phyloP scores from a whole-genome alignment of 1,284 basidiomycete genomes.

The Inonotus hispidus region DNA sequence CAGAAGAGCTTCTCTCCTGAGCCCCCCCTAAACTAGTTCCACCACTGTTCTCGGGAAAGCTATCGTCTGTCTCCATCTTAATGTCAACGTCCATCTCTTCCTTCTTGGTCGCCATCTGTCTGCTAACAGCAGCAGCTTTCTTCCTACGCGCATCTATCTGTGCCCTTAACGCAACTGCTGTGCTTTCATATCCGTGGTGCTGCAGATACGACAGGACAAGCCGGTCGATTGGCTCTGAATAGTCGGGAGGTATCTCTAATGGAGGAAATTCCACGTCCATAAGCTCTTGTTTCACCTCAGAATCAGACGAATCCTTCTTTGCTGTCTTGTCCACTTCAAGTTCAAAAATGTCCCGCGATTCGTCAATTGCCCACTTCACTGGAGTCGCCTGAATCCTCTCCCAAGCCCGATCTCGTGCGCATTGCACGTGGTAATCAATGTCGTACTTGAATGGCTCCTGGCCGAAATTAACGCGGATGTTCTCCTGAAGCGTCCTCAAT shows the following conservation, averaged over 20 bases:
- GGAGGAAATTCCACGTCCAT: conserved; percentile 23
- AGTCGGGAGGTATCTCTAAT: conserved; percentile 14
- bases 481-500: conserved; percentile 70
- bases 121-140: conserved; percentile 20
- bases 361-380: conserved; percentile 29
- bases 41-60: neutral
- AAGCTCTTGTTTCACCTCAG: conserved; percentile 21
- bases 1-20: conserved; percentile 23
- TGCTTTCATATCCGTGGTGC: conserved; percentile 73
- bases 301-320: conserved; percentile 21
- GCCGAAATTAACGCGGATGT: conserved; percentile 80
- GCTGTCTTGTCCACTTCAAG: conserved; percentile 25
- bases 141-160: conserved; percentile 30
- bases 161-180: conserved; percentile 59
- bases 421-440: conserved; percentile 76
- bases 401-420: conserved; percentile 60
- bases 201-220: conserved; percentile 76
- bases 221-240: conserved; percentile 47
- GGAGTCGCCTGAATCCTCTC: conserved; percentile 52
- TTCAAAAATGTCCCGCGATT: conserved; percentile 15
- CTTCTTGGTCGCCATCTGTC: conserved; percentile 8
- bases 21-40: neutral
- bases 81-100: conserved; percentile 15
- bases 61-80: conserved; percentile 25
- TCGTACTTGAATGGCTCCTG: conserved; percentile 82